phyloP scores from a whole-genome alignment of 768 basidiomycete species.

The Albatrellus ellisii region DNA sequence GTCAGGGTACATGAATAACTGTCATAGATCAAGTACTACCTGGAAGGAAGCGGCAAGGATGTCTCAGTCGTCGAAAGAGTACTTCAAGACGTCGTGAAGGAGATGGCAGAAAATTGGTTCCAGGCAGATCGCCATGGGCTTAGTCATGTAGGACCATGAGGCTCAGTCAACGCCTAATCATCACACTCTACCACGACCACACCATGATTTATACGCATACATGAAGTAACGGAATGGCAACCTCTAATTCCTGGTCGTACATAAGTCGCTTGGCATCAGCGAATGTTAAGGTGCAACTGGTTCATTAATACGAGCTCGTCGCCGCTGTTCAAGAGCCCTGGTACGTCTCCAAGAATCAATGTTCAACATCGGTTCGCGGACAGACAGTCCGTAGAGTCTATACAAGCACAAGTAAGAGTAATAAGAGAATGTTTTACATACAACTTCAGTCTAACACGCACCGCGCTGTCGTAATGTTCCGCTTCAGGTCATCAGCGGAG shows the following conservation, averaged over 20 bases:
- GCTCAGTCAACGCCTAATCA: no score
- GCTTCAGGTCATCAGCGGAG: conserved; percentile 51
- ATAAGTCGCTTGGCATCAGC: no score
- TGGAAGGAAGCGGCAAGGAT: conserved; percentile 63
- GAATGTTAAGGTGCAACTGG: no score
- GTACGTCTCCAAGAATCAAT: conserved; percentile 48
- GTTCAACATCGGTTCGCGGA: conserved; percentile 42
- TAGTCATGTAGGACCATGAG: conserved; percentile 18
- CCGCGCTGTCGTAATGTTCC: conserved; percentile 59
- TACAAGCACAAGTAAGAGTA: background rate
- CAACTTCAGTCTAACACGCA: no score
- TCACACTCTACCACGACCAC: no score
- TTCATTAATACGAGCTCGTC: conserved; percentile 20
- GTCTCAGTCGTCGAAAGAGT: conserved; percentile 29
- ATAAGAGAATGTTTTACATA: conserved; percentile 1
- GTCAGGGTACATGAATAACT: background rate
- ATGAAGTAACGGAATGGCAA: no score
- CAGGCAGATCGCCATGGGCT: conserved; percentile 41
- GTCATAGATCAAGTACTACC: conserved; percentile 70
- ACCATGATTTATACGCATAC: no score
- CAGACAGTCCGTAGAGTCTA: conserved; percentile 53
- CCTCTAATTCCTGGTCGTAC: no score
- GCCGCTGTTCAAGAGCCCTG: conserved; percentile 42
- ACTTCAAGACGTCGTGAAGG: conserved; percentile 43
- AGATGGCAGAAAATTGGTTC: conserved; percentile 58